Conservation (phyloP, 1,284 basidiomycete species). For the Rhodotorula sp. region DNA sequence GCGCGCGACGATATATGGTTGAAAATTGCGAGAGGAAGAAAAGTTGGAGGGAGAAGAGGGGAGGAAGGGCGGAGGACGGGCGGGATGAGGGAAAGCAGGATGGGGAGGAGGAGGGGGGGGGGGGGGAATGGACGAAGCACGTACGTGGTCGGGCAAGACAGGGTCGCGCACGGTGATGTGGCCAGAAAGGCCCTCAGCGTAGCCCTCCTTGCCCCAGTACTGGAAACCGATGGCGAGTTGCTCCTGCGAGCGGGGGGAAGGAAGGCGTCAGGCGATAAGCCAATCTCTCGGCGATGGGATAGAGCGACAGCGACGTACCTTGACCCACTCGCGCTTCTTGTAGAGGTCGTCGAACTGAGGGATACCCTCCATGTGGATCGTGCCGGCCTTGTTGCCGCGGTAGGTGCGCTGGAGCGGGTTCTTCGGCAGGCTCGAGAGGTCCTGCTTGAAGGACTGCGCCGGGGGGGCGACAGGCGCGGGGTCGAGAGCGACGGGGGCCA, state of each 20-base stretch:
- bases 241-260: constrained; percentile 25
- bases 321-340: constrained; percentile 49
- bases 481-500: neutral
- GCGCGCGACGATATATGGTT: too few relatives aligned
- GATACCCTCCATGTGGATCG: constrained; percentile 41
- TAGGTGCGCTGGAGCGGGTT: constrained; percentile 43
- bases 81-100: neutral
- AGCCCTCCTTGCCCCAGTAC: constrained; percentile 50
- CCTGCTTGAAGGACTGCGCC: constrained; percentile 8
- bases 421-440: constrained; percentile 1
- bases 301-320: constrained; percentile 20
- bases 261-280: neutral
- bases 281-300: neutral
- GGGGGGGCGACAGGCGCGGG: neutral
- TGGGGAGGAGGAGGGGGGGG: neutral
- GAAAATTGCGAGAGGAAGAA: too few relatives aligned
- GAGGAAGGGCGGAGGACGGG: neutral
- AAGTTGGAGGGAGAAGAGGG: too few relatives aligned
- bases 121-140: constrained; percentile 28
- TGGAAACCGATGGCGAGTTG: constrained; percentile 49
- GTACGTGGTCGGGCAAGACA: constrained; percentile 45
- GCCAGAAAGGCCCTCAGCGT: constrained; percentile 48
- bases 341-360: constrained; percentile 47
- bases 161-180: constrained; percentile 51
- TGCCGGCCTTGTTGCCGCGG: constrained; percentile 48